Evolutionary conservation across 495 filamentous ascomycete genomes (phyloP).

Genomic region (Aspergillus cavernicola): DNA sequence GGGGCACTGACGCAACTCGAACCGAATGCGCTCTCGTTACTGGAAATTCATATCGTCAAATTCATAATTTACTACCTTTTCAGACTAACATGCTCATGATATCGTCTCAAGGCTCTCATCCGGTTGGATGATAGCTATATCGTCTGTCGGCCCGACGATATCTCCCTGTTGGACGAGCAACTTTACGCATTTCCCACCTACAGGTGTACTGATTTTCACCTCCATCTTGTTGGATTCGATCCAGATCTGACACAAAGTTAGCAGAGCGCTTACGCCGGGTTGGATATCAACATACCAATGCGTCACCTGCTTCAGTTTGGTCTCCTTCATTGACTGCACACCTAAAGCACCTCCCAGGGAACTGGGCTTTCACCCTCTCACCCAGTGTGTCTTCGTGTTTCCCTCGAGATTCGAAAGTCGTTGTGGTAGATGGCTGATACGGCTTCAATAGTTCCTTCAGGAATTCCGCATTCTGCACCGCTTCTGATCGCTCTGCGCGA

Average conservation of each 20-base stretch:
- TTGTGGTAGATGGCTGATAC: background rate
- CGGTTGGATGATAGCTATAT: conserved; percentile 4
- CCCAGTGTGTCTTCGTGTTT: background rate
- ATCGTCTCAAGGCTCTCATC: background rate
- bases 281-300: background rate
- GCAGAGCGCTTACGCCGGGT: background rate
- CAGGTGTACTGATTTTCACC: background rate
- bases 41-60: no score
- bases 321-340: background rate
- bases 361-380: background rate
- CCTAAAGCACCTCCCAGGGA: conserved; percentile 4
- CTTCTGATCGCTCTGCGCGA: background rate
- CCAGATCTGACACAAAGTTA: background rate
- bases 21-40: no score
- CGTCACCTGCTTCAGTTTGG: background rate
- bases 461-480: background rate
- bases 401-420: background rate
- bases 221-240: conserved; percentile 9
- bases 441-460: conserved; percentile 1
- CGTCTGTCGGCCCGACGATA: background rate
- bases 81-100: background rate
- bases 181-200: conserved; percentile 1
- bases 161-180: background rate
- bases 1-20: no score
- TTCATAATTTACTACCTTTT: no score